Evolutionary conservation across 805 yeast species (phyloP).

Genomic region (Starmerella apis): DNA sequence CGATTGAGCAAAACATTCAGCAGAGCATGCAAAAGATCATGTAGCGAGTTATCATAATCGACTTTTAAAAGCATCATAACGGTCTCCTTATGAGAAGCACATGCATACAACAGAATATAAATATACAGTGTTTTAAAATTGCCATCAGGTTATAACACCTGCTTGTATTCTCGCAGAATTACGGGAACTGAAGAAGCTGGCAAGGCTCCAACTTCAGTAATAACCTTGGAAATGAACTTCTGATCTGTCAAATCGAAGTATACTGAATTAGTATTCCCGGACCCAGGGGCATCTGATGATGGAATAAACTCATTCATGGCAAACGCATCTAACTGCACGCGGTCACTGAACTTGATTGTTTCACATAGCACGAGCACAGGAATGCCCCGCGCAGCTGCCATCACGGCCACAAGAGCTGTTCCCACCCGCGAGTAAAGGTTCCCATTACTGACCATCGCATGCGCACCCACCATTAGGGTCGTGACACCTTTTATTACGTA

Average conservation of each 20-base stretch:
- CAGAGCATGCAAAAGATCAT: too few species aligned
- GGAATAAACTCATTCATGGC: constrained; percentile 69
- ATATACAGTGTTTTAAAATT: not conserved
- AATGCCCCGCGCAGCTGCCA: constrained; percentile 74
- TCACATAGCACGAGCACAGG: constrained; percentile 96
- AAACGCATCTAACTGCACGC: constrained; percentile 93
- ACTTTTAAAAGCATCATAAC: too few species aligned
- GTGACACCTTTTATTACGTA: constrained; percentile 79
- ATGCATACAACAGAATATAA: not conserved
- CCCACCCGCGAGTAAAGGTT: constrained; percentile 89
- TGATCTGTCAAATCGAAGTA: constrained; percentile 94
- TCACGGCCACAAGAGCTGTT: constrained; percentile 85
- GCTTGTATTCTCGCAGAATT: constrained; percentile 71
- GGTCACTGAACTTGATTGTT: constrained; percentile 83
- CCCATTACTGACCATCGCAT: constrained; percentile 93
- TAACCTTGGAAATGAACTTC: constrained; percentile 81
- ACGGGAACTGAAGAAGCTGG: constrained; percentile 99
- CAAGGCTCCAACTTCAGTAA: constrained; percentile 89
- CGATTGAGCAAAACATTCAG: too few species aligned
- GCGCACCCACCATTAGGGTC: constrained; percentile 89
- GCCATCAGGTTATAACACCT: constrained; percentile 11
- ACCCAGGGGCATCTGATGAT: constrained; percentile 30
- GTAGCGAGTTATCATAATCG: too few species aligned
- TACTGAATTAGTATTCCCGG: constrained; percentile 57
- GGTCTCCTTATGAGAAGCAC: too few species aligned